phyloP scores from a whole-genome alignment of 768 basidiomycete genomes.

The Leccinum olivaceopallidum region DNA sequence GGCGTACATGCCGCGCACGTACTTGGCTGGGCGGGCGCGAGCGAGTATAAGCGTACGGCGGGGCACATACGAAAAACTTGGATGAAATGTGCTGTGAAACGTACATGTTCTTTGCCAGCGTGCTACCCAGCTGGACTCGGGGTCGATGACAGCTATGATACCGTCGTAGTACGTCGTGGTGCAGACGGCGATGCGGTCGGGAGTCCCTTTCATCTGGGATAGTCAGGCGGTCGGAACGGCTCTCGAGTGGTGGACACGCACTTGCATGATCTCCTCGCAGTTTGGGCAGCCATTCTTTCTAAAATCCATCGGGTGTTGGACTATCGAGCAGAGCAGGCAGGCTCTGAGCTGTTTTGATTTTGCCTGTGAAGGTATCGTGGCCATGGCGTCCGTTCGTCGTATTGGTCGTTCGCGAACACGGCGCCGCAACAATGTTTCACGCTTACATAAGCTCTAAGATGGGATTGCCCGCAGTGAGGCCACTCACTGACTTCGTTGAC shows the following conservation, averaged over 20 bases:
- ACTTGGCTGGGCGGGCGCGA: conserved; percentile 63
- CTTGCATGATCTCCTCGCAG: conserved; percentile 94
- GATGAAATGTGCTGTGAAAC: conserved; percentile 30
- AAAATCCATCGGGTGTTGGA: conserved; percentile 85
- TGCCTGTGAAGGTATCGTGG: conserved; percentile 56
- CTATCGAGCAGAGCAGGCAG: conserved; percentile 90
- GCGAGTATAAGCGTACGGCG: conserved; percentile 4
- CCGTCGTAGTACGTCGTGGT: conserved; percentile 95
- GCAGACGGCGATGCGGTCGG: conserved; percentile 80
- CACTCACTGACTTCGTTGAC: not conserved
- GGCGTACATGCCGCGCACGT: conserved; percentile 90
- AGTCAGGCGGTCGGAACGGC: not conserved
- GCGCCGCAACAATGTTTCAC: not conserved
- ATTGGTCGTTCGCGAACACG: not conserved
- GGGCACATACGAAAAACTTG: not conserved
- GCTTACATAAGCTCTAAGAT: conserved; percentile 19
- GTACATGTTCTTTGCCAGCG: conserved; percentile 93
- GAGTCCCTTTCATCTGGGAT: conserved; percentile 82
- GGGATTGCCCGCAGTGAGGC: no score
- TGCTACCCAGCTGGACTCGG: conserved; percentile 92
- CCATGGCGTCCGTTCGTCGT: conserved; percentile 25
- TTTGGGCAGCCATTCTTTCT: conserved; percentile 90
- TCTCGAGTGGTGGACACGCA: conserved; percentile 34
- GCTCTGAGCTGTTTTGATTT: conserved; percentile 80
- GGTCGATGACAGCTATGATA: conserved; percentile 81